These are phyloP conservation scores for Parmelia sp. DNA, from an alignment of 495 filamentous ascomycete genomes.

Conservation along the genomic window DNA sequence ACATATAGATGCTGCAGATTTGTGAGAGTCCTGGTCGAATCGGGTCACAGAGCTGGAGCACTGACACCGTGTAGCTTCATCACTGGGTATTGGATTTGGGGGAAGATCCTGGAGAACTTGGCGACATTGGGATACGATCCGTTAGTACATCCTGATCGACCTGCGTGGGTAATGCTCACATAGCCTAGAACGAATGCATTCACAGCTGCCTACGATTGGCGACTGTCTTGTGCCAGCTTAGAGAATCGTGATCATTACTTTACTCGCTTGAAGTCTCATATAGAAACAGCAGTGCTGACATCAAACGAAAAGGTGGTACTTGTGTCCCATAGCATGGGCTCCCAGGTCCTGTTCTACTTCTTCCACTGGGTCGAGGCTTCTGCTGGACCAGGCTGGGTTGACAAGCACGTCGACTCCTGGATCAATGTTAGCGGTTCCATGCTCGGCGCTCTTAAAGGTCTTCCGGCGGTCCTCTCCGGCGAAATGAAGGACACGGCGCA, in stretches of 20 bases:
- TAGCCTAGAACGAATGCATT: conserved; percentile 65
- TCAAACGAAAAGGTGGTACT: conserved; percentile 73
- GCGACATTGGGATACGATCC: conserved; percentile 95
- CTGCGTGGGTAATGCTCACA: conserved; percentile 13
- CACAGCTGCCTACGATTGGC: conserved; percentile 95
- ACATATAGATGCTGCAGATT: conserved; percentile 72
- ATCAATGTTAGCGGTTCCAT: conserved; percentile 98
- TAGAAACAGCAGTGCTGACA: conserved; percentile 69
- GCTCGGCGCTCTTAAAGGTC: conserved; percentile 88
- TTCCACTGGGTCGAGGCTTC: conserved; percentile 92
- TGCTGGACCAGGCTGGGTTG: conserved; percentile 82
- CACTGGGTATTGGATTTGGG: conserved; percentile 96
- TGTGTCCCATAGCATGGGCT: conserved; percentile 95
- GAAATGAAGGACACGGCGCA: conserved; percentile 99
- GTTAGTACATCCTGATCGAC: conserved; percentile 8
- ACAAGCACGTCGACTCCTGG: conserved; percentile 84
- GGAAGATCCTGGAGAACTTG: conserved; percentile 93
- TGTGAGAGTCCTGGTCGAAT: conserved; percentile 61
- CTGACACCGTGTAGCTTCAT: conserved; percentile 35
- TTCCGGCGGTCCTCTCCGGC: conserved; percentile 85
- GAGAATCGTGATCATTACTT: conserved; percentile 92
- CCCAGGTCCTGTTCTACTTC: conserved; percentile 92
- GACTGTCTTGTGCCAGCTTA: conserved; percentile 84
- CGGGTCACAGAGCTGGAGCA: not conserved
- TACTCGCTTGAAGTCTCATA: conserved; percentile 77